These are phyloP conservation scores for Suhomyces faveliae DNA, from an alignment of 805 yeast genomes.

Conservation along the genomic window DNA sequence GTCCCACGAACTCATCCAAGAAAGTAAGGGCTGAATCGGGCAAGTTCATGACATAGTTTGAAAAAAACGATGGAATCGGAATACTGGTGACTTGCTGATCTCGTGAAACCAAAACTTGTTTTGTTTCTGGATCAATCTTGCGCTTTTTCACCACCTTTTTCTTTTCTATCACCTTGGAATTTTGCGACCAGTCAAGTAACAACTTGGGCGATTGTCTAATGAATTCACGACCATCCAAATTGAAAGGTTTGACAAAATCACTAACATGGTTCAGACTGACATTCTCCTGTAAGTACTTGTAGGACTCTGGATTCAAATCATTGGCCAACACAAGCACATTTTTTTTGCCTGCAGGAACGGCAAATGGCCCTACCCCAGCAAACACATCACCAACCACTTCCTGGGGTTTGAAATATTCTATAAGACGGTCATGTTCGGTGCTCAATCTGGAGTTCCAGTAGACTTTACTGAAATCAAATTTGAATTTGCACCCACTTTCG, in stretches of 20 bases:
- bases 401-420: conserved; percentile 56
- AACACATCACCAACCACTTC: conserved; percentile 90
- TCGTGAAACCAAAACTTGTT: conserved; percentile 15
- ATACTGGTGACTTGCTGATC: conserved; percentile 19
- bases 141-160: conserved; percentile 36
- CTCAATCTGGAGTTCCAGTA: conserved; percentile 97
- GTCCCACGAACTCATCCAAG: conserved; percentile 71
- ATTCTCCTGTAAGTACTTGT: conserved; percentile 65
- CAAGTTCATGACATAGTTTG: conserved; percentile 89
- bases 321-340: conserved; percentile 81
- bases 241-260: conserved; percentile 58
- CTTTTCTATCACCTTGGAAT: conserved; percentile 34
- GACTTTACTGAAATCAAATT: conserved; percentile 87
- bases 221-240: conserved; percentile 81
- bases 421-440: conserved; percentile 87
- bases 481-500: conserved; percentile 83
- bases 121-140: conserved; percentile 36
- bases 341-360: conserved; percentile 91
- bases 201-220: conserved; percentile 59
- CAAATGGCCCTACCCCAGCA: conserved; percentile 99
- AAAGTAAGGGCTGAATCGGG: conserved; percentile 92
- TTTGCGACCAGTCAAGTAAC: conserved; percentile 46
- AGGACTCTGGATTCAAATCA: conserved; percentile 89
- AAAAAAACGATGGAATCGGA: conserved; percentile 52
- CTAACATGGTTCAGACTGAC: conserved; percentile 61